Conservation (phyloP, 257 asterid species). For the Echites panduratus region DNA sequence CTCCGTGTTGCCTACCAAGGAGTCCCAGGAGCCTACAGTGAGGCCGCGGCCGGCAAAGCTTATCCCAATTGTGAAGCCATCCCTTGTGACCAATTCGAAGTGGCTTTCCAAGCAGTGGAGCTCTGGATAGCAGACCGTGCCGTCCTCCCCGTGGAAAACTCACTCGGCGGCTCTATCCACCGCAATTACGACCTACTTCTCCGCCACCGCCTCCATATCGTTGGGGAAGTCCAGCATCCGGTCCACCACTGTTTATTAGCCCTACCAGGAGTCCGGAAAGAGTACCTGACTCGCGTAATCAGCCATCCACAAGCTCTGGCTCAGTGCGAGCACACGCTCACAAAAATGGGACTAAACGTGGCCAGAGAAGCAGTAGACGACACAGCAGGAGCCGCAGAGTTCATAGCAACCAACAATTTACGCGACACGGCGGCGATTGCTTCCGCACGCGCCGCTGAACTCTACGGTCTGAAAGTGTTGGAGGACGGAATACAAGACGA, state of each 20-base stretch:
- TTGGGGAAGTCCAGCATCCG: slow-evolving; percentile 85
- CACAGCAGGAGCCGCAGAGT: slow-evolving; percentile 88
- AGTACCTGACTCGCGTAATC: slow-evolving; percentile 58
- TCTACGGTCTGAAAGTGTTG: slow-evolving; percentile 56
- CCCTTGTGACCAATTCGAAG: slow-evolving; percentile 91
- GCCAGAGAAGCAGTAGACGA: slow-evolving; percentile 78
- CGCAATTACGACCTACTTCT: slow-evolving; percentile 92
- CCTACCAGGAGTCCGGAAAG: slow-evolving; percentile 65
- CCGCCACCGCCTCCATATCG: slow-evolving; percentile 95
- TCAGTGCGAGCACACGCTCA: slow-evolving; percentile 80
- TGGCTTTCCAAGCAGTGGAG: slow-evolving; percentile 85
- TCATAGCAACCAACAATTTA: slow-evolving; percentile 51
- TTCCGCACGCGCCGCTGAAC: slow-evolving; percentile 78
- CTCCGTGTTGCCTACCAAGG: slow-evolving; percentile 92
- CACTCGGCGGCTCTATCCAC: slow-evolving; percentile 90
- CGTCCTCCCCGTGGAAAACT: slow-evolving; percentile 82
- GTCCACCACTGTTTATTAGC: slow-evolving; percentile 87
- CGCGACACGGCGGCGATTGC: slow-evolving; percentile 86
- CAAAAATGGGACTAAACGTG: slow-evolving; percentile 50
- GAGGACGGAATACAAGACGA: slow-evolving; percentile 86
- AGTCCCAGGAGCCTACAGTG: slow-evolving; percentile 87
- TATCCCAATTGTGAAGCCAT: slow-evolving; percentile 78
- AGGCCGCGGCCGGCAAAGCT: slow-evolving; percentile 85
- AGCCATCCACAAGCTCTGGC: slow-evolving; percentile 89
- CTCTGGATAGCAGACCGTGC: slow-evolving; percentile 91